Percentiles rank a stretch among this genome's conserved stretches.
Evolutionary conservation across 1,284 basidiomycete species (phyloP).

Genomic region (Uromyces viciae-fabae): DNA sequence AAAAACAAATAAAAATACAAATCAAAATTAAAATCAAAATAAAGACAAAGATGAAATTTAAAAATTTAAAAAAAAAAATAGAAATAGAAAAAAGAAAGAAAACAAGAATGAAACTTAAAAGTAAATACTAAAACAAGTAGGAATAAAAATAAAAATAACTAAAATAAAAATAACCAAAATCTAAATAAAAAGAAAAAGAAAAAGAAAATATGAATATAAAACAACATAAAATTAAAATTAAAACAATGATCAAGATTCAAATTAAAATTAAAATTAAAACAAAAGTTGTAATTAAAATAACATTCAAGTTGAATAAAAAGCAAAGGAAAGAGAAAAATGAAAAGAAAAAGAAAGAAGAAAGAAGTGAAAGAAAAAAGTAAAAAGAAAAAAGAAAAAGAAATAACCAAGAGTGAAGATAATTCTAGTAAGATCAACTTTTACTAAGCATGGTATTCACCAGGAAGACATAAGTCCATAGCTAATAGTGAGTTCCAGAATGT

Average conservation of each 20-base stretch:
- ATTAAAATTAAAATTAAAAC: background rate
- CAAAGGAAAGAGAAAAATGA: background rate
- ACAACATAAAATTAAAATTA: background rate
- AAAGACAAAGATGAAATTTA: background rate
- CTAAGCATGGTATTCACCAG: no score
- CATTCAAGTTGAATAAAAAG: background rate
- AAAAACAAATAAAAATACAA: background rate
- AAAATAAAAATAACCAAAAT: background rate
- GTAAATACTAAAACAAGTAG: background rate
- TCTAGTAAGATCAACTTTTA: no score
- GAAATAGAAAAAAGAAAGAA: background rate
- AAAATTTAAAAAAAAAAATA: background rate
- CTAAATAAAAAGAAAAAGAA: background rate
- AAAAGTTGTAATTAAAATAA: background rate
- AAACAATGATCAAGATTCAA: background rate
- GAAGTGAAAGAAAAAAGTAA: background rate
- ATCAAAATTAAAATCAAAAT: background rate
- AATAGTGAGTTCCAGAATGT: no score
- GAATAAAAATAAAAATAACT: background rate
- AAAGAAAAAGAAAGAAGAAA: background rate
- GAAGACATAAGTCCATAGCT: no score
- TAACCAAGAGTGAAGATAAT: no score
- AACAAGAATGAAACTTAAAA: background rate
- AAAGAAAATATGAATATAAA: background rate
- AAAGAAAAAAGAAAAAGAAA: background rate